Percentiles rank a stretch among this genome's conserved stretches.
Evolutionary conservation across 2,329 filamentous ascomycete species (phyloP).

Genomic region (Aureobasidium pullulans): DNA sequence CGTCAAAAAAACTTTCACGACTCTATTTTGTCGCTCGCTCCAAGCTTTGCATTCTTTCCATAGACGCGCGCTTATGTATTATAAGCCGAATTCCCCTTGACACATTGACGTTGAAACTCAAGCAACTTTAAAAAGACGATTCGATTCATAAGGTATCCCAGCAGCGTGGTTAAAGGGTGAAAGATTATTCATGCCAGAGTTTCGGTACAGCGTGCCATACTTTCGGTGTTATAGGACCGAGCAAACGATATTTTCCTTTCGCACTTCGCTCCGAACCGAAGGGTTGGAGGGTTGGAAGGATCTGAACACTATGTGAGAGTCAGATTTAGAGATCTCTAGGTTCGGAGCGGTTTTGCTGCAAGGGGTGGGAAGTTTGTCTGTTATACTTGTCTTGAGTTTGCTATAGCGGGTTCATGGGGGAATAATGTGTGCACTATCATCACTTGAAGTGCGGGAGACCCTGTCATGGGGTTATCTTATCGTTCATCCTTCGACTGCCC

Average conservation of each 20-base stretch:
- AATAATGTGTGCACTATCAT: not conserved
- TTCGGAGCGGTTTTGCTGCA: not conserved
- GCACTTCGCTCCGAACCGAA: not conserved
- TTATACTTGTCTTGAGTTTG: not conserved
- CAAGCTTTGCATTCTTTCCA: not conserved
- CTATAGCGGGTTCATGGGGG: not conserved
- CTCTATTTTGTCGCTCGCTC: not conserved
- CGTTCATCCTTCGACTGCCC: not conserved
- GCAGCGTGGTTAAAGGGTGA: not conserved
- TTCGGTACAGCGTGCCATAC: not conserved
- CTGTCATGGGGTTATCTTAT: not conserved
- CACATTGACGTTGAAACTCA: too few species aligned
- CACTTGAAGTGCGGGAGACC: not conserved
- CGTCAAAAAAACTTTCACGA: not conserved
- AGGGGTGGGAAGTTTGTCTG: not conserved
- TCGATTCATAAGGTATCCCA: not conserved
- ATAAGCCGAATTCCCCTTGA: not conserved
- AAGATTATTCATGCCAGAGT: not conserved
- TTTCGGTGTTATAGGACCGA: conserved; percentile 3
- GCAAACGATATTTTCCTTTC: not conserved
- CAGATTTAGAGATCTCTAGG: not conserved
- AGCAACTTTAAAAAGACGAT: not conserved
- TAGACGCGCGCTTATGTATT: not conserved
- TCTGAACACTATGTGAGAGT: not conserved
- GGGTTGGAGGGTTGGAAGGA: not conserved